phyloP scores from a whole-genome alignment of 257 asterid genomes.

The Solanum lycopersicoides region DNA sequence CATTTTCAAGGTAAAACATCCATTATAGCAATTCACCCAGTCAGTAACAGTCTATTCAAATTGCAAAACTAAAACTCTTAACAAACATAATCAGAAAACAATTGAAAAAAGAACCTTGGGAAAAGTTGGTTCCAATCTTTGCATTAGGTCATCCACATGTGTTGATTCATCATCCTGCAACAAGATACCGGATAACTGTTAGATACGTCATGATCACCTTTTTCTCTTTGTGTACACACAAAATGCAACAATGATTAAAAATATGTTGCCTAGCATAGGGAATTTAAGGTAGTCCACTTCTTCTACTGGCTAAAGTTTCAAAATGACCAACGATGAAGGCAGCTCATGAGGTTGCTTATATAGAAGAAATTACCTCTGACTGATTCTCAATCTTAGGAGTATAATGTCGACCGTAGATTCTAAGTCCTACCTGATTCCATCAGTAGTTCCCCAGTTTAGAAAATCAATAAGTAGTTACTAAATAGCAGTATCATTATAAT shows the following conservation, averaged over 20 bases:
- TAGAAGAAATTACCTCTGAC: slow-evolving; percentile 33
- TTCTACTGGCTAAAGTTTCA: neutral
- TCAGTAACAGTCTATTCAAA: neutral
- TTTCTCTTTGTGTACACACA: neutral
- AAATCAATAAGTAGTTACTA: neutral
- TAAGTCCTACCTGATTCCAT: slow-evolving; percentile 32
- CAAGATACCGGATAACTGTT: neutral
- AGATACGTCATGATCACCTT: neutral
- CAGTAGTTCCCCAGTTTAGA: slow-evolving; percentile 7
- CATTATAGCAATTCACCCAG: neutral
- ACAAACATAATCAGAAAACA: slow-evolving; percentile 20
- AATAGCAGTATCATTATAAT: neutral
- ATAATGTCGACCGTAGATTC: slow-evolving; percentile 23
- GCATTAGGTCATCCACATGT: slow-evolving; percentile 42
- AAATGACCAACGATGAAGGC: neutral
- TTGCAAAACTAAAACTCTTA: slow-evolving; percentile 5
- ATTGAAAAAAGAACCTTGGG: slow-evolving; percentile 42
- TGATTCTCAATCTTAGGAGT: slow-evolving; percentile 22
- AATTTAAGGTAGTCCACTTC: neutral
- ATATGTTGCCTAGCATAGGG: neutral
- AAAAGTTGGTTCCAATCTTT: slow-evolving; percentile 45
- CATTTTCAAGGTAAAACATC: neutral
- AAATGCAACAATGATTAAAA: neutral
- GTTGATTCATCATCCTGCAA: slow-evolving; percentile 44
- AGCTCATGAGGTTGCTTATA: neutral